Evolutionary conservation across 2,329 filamentous ascomycete genomes (phyloP), one percentile per base, ranked within the genome.

Genomic region (Rasamsonia emersonii): DNA sequence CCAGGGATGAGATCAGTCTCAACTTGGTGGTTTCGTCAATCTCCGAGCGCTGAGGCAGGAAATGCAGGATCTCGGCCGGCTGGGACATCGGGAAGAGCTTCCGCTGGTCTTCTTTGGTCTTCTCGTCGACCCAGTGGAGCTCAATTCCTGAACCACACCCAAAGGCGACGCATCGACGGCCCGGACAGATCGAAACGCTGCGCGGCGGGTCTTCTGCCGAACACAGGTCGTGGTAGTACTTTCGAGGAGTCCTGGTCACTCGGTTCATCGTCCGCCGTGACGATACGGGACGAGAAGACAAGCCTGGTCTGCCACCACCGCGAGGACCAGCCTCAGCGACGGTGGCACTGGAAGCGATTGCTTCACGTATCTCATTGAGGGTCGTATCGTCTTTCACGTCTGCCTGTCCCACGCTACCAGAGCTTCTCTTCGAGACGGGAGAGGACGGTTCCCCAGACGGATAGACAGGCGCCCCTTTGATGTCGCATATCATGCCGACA

Each of bases 101-200:
- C 26, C 52, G 51, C 19, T 56, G 49, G 19, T 55, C 51, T 25
- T 50, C 48, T 8, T 61, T 58, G 3, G 60, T 68, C 23, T 61
- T 45, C 18, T 64, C 61, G 37, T 71, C 65, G 9, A 70, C 52
- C 67, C 73, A 82, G 47, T 79, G 75, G 23, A 81, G 57, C 46
- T 81, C 77, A 32, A 81, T 72, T 1, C 76, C 73, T 5, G 68
- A 63, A 9, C 68, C 67, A 40, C 73, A 79, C 9, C 77, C 77
- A 57, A 80, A 82, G 6, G 75, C 77, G 19, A 79, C 71, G 42
- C 75, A 79, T 30, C 68, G 67, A 27, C 73, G 66, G 36, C 77
- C 71, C n/a, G 77, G 77, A 42, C 73, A 79, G 19, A 82, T 71
- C 1, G 77, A 71, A 7, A 81, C 68, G 23, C 73, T 78, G n/a